These are phyloP conservation scores for Brassica hybrid DNA, from an alignment of 441 rosid species.

Conservation along the genomic window DNA sequence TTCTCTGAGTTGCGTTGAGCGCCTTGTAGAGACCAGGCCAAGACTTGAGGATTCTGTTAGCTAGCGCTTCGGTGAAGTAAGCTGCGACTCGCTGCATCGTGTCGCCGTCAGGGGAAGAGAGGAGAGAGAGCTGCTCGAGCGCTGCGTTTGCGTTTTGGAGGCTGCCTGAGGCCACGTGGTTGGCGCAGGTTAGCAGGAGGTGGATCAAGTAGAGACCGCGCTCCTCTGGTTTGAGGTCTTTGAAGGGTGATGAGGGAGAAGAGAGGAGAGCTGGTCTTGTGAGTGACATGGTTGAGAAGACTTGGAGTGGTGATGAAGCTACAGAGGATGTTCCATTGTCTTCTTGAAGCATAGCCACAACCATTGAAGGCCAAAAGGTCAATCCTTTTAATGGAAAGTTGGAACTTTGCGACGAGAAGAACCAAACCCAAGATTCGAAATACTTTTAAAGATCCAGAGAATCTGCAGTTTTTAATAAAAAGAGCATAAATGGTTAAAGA, in stretches of 20 bases:
- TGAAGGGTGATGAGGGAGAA: conserved; percentile 64
- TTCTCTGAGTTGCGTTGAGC: conserved; percentile 69
- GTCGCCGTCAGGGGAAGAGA: conserved; percentile 83
- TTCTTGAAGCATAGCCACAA: conserved; percentile 73
- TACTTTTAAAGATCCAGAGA: conserved; percentile 30
- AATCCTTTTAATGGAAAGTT: no score
- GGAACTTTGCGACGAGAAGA: no score
- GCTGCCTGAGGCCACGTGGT: conserved; percentile 78
- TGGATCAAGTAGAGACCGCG: conserved; percentile 91
- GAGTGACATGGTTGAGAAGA: conserved; percentile 72
- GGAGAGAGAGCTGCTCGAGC: conserved; percentile 77
- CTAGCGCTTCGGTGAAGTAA: conserved; percentile 85
- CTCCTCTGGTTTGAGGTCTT: conserved; percentile 86
- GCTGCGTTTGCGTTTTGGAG: conserved; percentile 84
- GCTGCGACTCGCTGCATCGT: conserved; percentile 94
- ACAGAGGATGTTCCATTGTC: conserved; percentile 82
- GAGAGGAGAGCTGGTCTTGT: conserved; percentile 57
- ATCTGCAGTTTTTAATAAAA: conserved; percentile 31
- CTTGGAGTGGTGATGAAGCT: conserved; percentile 83
- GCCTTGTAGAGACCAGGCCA: conserved; percentile 95
- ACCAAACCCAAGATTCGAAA: no score
- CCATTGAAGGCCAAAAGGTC: conserved; percentile 31
- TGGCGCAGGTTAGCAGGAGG: conserved; percentile 82
- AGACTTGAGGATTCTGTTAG: conserved; percentile 74
- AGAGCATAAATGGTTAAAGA: conserved; percentile 4